Evolutionary conservation across 2,329 filamentous ascomycete species (phyloP).

Genomic region (Diatrype stigma): DNA sequence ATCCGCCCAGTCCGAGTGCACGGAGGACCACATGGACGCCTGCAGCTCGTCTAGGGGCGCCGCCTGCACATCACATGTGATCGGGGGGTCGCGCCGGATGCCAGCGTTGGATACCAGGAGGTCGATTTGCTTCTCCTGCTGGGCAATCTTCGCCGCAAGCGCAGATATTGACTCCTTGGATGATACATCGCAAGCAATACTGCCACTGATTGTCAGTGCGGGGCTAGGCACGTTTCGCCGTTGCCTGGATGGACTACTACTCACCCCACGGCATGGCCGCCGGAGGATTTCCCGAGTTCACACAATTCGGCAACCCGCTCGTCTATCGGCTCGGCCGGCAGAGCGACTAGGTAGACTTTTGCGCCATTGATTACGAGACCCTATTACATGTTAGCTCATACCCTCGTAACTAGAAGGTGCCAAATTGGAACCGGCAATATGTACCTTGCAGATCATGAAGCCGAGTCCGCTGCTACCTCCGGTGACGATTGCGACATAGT

Average conservation of each 20-base stretch:
- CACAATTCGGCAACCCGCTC: conserved; percentile 35
- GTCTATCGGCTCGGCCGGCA: conserved; percentile 37
- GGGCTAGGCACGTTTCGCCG: neutral
- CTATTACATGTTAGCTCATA: conserved; percentile 17
- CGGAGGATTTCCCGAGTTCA: conserved; percentile 26
- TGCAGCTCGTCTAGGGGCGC: conserved; percentile 39
- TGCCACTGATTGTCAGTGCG: conserved; percentile 7
- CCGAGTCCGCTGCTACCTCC: conserved; percentile 40
- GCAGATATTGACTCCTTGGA: conserved; percentile 36
- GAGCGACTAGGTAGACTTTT: conserved; percentile 39
- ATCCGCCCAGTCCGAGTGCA: conserved; percentile 37
- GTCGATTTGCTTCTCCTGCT: conserved; percentile 35
- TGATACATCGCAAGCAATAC: conserved; percentile 33
- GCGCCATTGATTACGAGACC: conserved; percentile 42
- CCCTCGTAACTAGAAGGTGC: too few relatives aligned
- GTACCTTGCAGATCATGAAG: conserved; percentile 41
- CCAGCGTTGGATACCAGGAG: conserved; percentile 47
- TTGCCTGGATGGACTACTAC: neutral
- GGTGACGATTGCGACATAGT: conserved; percentile 31
- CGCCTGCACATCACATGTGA: conserved; percentile 38
- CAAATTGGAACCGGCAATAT: neutral
- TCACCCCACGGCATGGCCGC: conserved; percentile 36
- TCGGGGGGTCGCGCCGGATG: conserved; percentile 40
- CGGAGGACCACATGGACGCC: conserved; percentile 42
- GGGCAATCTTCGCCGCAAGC: conserved; percentile 27